Evolutionary conservation across 495 filamentous ascomycete genomes (phyloP).

Genomic region (Lasiosphaeria hispida): DNA sequence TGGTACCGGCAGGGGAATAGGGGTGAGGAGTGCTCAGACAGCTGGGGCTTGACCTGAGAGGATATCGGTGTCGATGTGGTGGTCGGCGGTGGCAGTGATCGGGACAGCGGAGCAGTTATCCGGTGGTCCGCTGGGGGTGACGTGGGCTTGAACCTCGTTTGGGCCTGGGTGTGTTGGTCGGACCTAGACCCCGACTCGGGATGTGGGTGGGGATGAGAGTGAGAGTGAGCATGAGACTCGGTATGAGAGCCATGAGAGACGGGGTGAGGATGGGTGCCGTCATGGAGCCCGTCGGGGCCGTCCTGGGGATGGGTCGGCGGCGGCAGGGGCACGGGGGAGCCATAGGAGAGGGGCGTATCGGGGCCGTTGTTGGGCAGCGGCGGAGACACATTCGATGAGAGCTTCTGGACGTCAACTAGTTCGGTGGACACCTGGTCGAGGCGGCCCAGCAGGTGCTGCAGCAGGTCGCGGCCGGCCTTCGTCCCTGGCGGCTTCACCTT

Average conservation of each 20-base stretch:
- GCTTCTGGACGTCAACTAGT: slow-evolving; percentile 9
- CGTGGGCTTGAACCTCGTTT: not conserved
- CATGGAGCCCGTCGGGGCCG: not conserved
- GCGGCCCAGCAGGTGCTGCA: slow-evolving; percentile 23
- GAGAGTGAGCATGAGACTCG: no score
- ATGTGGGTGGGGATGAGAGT: no score
- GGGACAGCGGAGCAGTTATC: not conserved
- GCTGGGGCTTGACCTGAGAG: slow-evolving; percentile 3
- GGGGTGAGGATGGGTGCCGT: not conserved
- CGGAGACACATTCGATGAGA: slow-evolving; percentile 14
- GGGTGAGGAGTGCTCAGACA: slow-evolving; percentile 19
- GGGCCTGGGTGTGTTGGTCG: not conserved
- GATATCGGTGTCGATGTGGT: not conserved
- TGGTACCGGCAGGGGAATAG: slow-evolving; percentile 31
- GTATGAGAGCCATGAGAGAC: no score
- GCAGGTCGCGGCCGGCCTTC: slow-evolving; percentile 25
- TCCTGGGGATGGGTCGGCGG: not conserved
- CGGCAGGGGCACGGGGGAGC: slow-evolving; percentile 1
- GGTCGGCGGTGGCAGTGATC: not conserved
- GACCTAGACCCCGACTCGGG: no score
- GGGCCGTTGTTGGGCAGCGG: slow-evolving; percentile 9
- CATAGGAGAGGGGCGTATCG: slow-evolving; percentile 23
- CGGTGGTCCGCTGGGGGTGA: not conserved
- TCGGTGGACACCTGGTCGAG: slow-evolving; percentile 23
- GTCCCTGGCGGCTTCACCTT: slow-evolving; percentile 29